Conservation (phyloP, 305 asterid genomes). For the Rubia tinctorum region DNA sequence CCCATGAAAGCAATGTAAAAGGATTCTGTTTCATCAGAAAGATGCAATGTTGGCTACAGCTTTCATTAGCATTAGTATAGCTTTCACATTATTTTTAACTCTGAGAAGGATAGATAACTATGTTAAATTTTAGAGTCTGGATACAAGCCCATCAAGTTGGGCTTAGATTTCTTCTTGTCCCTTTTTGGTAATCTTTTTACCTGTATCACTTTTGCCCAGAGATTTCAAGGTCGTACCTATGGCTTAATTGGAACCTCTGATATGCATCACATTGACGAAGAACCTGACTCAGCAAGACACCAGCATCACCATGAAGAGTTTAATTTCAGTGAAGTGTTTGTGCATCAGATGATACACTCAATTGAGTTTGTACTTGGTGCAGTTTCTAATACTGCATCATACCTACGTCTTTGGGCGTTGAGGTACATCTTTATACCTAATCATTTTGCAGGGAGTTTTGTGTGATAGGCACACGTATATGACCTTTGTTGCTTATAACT, state of each 20-base stretch:
- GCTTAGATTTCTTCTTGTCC: background rate
- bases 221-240: conserved; percentile 92
- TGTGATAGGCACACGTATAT: background rate
- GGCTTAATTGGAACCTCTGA: conserved; percentile 80
- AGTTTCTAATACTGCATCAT: conserved; percentile 96
- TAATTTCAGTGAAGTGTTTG: conserved; percentile 91
- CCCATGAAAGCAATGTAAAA: background rate
- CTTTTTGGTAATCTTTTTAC: background rate
- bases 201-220: conserved; percentile 33
- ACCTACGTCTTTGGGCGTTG: conserved; percentile 97
- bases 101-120: background rate
- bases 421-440: conserved; percentile 45
- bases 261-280: conserved; percentile 48
- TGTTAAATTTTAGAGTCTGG: background rate
- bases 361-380: conserved; percentile 98
- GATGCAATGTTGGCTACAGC: background rate
- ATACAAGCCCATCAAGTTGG: background rate
- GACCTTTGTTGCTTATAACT: conserved; percentile 9
- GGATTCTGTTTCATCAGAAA: background rate
- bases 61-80: background rate
- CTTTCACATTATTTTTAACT: background rate
- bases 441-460: background rate
- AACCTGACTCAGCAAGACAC: conserved; percentile 66
- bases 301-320: conserved; percentile 62
- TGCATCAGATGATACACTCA: conserved; percentile 97